A percentile compares a stretch with the other conserved stretches of the same genome.
Conservation (phyloP, 805 yeast species). For the Candida ponderosae region DNA sequence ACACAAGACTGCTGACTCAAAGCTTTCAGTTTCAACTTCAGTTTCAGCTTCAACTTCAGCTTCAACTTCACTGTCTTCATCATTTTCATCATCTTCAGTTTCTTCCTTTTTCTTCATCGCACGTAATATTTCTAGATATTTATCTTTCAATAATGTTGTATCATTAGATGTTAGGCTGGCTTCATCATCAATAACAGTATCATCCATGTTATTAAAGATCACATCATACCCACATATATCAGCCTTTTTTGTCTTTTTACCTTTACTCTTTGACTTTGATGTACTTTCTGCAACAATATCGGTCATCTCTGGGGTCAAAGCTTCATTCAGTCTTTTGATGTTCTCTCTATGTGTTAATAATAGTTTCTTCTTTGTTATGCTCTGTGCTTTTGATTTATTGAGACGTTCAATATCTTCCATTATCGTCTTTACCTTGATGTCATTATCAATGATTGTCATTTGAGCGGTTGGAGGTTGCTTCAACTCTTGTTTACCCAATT, state of each 20-base stretch:
- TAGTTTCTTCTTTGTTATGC: conserved; percentile 9
- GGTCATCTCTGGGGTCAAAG: conserved; percentile 3
- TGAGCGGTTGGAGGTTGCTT: conserved; percentile 34
- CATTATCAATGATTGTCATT: conserved; percentile 11
- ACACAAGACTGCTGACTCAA: conserved; percentile 29
- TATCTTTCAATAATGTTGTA: conserved; percentile 1
- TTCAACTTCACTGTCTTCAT: neutral
- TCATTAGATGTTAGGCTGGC: conserved; percentile 14
- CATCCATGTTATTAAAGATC: conserved; percentile 10
- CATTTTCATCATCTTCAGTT: neutral
- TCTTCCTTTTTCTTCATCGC: too few relatives aligned
- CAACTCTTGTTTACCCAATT: conserved; percentile 26
- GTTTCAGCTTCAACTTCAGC: neutral
- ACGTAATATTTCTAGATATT: conserved; percentile 2
- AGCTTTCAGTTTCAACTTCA: conserved; percentile 5
- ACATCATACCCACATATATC: conserved; percentile 51
- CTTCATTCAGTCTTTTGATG: conserved; percentile 18
- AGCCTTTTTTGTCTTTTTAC: conserved; percentile 24
- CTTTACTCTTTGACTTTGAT: neutral
- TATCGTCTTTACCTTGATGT: conserved; percentile 5
- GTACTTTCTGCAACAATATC: neutral
- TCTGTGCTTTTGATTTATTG: conserved; percentile 1
- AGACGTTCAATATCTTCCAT: neutral
- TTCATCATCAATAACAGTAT: conserved; percentile 10
- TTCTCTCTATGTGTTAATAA: conserved; percentile 17